Evolutionary conservation across 1,139 yeast species (phyloP).

Genomic region (Blastobotrys malaysiensis): DNA sequence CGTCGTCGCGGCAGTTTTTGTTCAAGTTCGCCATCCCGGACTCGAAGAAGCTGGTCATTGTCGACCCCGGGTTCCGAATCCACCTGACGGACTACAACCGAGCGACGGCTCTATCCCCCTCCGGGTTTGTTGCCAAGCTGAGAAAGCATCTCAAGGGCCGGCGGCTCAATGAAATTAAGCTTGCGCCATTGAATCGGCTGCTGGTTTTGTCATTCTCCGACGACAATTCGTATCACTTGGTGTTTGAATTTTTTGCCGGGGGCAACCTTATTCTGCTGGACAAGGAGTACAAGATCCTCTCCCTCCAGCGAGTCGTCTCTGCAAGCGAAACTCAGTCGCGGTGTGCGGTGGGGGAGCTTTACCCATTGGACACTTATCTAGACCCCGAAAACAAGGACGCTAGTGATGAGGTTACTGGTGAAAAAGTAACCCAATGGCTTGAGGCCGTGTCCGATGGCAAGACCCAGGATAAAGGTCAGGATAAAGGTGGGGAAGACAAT

Average conservation of each 20-base stretch:
- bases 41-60: conserved; percentile 64
- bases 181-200: conserved; percentile 73
- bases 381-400: conserved; percentile 8
- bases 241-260: conserved; percentile 88
- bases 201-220: conserved; percentile 78
- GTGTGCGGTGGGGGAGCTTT: conserved; percentile 63
- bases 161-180: conserved; percentile 66
- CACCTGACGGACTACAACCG: conserved; percentile 79
- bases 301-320: conserved; percentile 72
- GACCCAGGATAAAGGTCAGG: not conserved
- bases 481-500: conserved; percentile 45
- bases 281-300: conserved; percentile 57
- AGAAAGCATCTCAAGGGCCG: conserved; percentile 82
- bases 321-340: conserved; percentile 37
- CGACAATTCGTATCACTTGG: conserved; percentile 64
- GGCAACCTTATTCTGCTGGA: conserved; percentile 84
- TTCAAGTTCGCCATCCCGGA: conserved; percentile 82
- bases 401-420: conserved; percentile 9
- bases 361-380: conserved; percentile 40
- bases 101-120: conserved; percentile 73
- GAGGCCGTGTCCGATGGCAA: conserved; percentile 12
- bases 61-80: conserved; percentile 82
- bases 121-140: conserved; percentile 77
- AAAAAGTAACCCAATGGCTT: conserved; percentile 17
- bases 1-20: conserved; percentile 67